These are phyloP conservation scores for Lactarius evosmus DNA, from an alignment of 768 basidiomycete genomes.

Conservation along the genomic window DNA sequence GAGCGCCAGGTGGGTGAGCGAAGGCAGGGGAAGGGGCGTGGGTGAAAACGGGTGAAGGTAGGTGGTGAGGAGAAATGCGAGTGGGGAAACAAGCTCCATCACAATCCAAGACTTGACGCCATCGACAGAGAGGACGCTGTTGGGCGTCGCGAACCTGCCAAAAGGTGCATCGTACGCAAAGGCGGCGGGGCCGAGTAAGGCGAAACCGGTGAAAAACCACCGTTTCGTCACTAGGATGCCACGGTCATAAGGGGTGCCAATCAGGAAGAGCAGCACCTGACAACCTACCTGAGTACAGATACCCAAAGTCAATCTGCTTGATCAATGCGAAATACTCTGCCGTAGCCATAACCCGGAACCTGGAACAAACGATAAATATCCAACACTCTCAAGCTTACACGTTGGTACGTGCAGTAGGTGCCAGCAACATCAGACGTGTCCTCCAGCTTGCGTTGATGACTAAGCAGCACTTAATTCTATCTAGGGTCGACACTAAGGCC, in stretches of 20 bases:
- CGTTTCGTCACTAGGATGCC: conserved; percentile 14
- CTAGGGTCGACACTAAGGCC: too few species aligned
- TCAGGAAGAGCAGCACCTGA: neutral
- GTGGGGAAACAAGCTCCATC: conserved; percentile 70
- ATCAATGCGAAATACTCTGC: conserved; percentile 11
- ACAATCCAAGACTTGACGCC: conserved; percentile 63
- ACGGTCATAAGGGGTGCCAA: neutral
- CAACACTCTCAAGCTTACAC: neutral
- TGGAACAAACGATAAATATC: neutral
- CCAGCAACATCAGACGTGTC: neutral
- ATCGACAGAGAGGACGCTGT: conserved; percentile 53
- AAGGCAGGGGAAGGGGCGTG: conserved; percentile 34
- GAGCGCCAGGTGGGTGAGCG: conserved; percentile 39
- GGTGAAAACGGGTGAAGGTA: conserved; percentile 47
- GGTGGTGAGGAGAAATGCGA: conserved; percentile 50
- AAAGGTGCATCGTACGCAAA: conserved; percentile 73
- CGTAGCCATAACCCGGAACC: neutral
- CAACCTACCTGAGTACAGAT: conserved; percentile 21
- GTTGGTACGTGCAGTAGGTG: neutral
- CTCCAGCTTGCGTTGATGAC: neutral
- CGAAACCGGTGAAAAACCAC: conserved; percentile 18
- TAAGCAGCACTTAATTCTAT: neutral
- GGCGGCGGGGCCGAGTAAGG: conserved; percentile 33
- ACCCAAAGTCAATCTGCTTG: conserved; percentile 20
- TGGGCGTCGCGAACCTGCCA: conserved; percentile 62